Evolutionary conservation across 1,139 yeast species (phyloP).

Genomic region (Protomyces arabidopsidicola): DNA sequence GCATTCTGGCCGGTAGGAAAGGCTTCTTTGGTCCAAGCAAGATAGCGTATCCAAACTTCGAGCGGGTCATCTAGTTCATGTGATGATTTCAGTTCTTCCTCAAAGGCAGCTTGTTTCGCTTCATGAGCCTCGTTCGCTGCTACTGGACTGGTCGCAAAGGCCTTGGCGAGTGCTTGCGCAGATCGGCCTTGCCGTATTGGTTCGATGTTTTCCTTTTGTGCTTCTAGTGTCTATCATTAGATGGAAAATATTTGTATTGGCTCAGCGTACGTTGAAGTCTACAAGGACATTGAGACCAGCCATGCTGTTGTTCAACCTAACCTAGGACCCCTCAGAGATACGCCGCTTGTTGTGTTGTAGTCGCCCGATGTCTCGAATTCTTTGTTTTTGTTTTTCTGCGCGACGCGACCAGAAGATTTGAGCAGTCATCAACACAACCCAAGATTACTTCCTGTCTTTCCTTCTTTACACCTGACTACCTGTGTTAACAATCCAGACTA

Average conservation of each 20-base stretch:
- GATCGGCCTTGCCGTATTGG: slow-evolving; percentile 69
- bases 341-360: neutral
- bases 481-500: neutral
- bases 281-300: neutral
- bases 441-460: too few species aligned
- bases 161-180: slow-evolving; percentile 53
- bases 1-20: slow-evolving; percentile 65
- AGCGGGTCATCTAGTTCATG: slow-evolving; percentile 78
- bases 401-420: neutral
- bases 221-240: slow-evolving; percentile 47
- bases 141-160: slow-evolving; percentile 40
- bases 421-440: neutral
- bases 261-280: neutral
- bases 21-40: slow-evolving; percentile 63
- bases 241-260: neutral
- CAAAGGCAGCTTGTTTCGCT: slow-evolving; percentile 40
- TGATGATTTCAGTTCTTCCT: slow-evolving; percentile 45
- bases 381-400: neutral
- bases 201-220: slow-evolving; percentile 73
- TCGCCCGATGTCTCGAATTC: neutral
- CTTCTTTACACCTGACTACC: too few species aligned
- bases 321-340: too few species aligned
- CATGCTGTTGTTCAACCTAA: neutral
- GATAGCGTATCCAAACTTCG: slow-evolving; percentile 63
- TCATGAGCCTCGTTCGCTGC: slow-evolving; percentile 20